Conservation (phyloP, 148 eudicot species). For the Drosera capensis region DNA sequence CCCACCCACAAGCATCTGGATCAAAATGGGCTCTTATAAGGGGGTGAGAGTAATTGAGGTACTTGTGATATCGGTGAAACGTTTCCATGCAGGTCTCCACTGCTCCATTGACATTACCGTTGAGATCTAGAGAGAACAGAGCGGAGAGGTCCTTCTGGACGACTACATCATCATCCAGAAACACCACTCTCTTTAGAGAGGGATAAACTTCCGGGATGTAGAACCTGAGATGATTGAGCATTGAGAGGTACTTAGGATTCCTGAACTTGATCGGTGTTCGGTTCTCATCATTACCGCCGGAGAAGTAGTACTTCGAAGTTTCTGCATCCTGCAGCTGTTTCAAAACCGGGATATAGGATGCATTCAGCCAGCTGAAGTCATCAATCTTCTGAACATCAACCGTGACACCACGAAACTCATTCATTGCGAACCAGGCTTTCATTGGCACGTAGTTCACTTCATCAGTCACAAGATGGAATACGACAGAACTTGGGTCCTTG, state of each 20-base stretch:
- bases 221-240: slow-evolving; percentile 17
- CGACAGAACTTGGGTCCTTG: slow-evolving; percentile 9
- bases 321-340: slow-evolving; percentile 13
- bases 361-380: slow-evolving; percentile 18
- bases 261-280: slow-evolving; percentile 9
- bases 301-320: slow-evolving; percentile 13
- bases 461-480: slow-evolving; percentile 22
- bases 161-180: slow-evolving; percentile 22
- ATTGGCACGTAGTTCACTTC: slow-evolving; percentile 17
- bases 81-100: slow-evolving; percentile 18
- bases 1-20: slow-evolving; percentile 21
- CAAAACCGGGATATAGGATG: slow-evolving; percentile 19
- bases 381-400: slow-evolving; percentile 17
- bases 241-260: slow-evolving; percentile 16
- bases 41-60: slow-evolving; percentile 16
- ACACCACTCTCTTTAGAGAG: slow-evolving; percentile 13
- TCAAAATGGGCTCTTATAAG: slow-evolving; percentile 15
- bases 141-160: slow-evolving; percentile 17
- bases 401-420: slow-evolving; percentile 12
- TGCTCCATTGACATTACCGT: slow-evolving; percentile 15
- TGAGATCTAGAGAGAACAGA: slow-evolving; percentile 14
- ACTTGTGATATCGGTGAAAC: slow-evolving; percentile 16
- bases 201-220: slow-evolving; percentile 25
- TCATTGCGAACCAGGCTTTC: slow-evolving; percentile 16
- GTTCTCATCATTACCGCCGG: slow-evolving; percentile 7